Evolutionary conservation across 1,139 yeast genomes (phyloP).

Genomic region (Pichia cactophila): DNA sequence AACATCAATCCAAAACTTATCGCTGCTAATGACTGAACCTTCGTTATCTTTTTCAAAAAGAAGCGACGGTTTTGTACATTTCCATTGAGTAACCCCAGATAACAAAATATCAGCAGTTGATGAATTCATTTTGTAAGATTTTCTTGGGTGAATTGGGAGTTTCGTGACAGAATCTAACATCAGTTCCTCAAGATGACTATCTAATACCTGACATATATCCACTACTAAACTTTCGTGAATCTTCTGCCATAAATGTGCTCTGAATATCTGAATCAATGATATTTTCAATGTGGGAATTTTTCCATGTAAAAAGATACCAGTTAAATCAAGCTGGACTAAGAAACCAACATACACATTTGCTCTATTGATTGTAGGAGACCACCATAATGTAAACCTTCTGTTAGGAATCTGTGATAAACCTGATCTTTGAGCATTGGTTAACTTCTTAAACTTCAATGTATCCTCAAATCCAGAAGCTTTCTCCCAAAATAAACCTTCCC

Average conservation of each 20-base stretch:
- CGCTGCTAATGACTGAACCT: constrained; percentile 44
- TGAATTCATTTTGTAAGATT: constrained; percentile 94
- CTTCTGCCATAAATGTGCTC: constrained; percentile 99
- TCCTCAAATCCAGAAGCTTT: constrained; percentile 96
- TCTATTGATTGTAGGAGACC: constrained; percentile 98
- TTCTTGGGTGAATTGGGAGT: constrained; percentile 92
- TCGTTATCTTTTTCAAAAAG: constrained; percentile 55
- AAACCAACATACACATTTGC: constrained; percentile 98
- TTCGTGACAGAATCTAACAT: constrained; percentile 84
- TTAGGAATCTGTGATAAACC: constrained; percentile 98
- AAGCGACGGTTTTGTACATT: constrained; percentile 74
- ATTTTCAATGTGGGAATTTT: constrained; percentile 95
- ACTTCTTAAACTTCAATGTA: constrained; percentile 84
- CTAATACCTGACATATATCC: constrained; percentile 87
- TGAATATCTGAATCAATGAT: constrained; percentile 88
- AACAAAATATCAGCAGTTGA: constrained; percentile 88
- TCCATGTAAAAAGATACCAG: constrained; percentile 96
- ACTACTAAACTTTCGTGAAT: constrained; percentile 94
- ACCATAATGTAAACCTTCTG: constrained; percentile 95
- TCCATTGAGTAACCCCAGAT: constrained; percentile 75
- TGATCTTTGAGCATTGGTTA: constrained; percentile 95
- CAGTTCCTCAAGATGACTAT: constrained; percentile 75
- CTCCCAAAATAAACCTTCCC: constrained; percentile 99
- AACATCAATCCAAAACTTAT: constrained; percentile 90
- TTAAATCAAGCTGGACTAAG: constrained; percentile 88